Evolutionary conservation across 75 land plant genomes (phyloP), one percentile per base, ranked within the genome.

Genomic region (Gnetum montanum): DNA sequence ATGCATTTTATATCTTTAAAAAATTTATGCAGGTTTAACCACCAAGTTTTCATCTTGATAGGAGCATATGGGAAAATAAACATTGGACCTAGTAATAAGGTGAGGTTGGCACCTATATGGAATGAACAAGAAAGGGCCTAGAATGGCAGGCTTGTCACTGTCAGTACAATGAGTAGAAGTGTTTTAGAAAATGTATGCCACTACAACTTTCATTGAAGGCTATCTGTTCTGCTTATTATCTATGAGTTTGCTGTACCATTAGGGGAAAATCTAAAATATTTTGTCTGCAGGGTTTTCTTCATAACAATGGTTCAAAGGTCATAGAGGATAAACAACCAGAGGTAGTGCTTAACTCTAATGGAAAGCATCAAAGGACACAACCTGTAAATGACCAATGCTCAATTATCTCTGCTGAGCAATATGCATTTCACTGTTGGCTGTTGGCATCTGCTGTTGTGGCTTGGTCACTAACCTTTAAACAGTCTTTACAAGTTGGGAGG

Each of bases 381-480:
- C 16, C 12, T 29, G 46, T 38, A 28, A 51, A 52, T 54, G 38
- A 11, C 0, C 43, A 38, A 8, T 68, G 69, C 24, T 38, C 52
- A 12, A 4, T 43, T 12, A 69, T 83, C 46, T 64, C 63, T 54
- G 65, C 76, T 43, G 48, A 72, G 19, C 54, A 79, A 61, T 79
- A 79, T 75, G 67, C 68, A 46, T 58, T 66, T 51, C 76, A 73
- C 8, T 59, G 40, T 72, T 68, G 67, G 53, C 41, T 68, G 54
- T 36, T 83, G 43, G 34, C 70, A 34, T 79, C 86, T n/a, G 50
- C 72, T 22, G 62, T 63, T 46, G 67, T 75, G 58, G 57, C 83
- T 27, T 83, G 86, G 86, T 83, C 76, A 0, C 86, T 83, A 20
- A 27, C 67, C 25, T 19, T 75, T 38, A 49, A n/a, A 12, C 24